Base-by-base conservation (phyloP, 225 moss, liverwort and hornwort genomes). In the Bryum argenteum region DNA sequence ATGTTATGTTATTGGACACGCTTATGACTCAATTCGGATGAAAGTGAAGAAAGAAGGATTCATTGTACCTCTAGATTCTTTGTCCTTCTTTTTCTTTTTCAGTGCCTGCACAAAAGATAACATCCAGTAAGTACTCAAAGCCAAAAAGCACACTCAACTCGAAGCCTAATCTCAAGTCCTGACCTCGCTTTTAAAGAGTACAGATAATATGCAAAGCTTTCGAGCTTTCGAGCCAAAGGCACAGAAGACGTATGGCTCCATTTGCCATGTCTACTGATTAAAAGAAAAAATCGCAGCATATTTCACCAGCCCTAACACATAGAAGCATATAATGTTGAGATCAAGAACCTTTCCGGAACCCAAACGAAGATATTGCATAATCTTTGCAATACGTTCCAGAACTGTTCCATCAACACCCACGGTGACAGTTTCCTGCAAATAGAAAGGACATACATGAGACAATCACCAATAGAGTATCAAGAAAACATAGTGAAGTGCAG, bases 371-470 rank as follows among this genome's bases (percentile, higher is more conserved):
- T 98, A 98, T 28, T 92, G 83, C 98, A 98, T 98, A 60, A 98
- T 98, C 79, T 98, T 98, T 43, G 98, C 94, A 72, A 98, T 98
- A 18, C 98, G 94, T 67, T 98, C 98, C 71, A 98, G 75, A 67
- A 98, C 98, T 55, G 98, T 92, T 64, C 98, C 98, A 84, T 98
- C 98, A 33, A 98, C 94, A 55, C 98, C 98, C 50, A 98, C 98
- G n/a, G 98, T 92, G 47, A 98, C 98, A 33, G 98, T 98, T 82
- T 98, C 98, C 98, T 98, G 87, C 70, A 58, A 44, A 39, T 9
- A 71, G 19, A 66, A 42, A 43, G 12, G 40, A 63, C 45, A 75
- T 19, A 45, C 41, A 56, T 44, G 42, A 63, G 39, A 8, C 21
- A 65, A 54, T 48, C 53, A 37, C 43, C 51, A 60, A 62, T 40